Conservation (phyloP, 2,329 filamentous ascomycete species). For the Botryotinia globosa region DNA sequence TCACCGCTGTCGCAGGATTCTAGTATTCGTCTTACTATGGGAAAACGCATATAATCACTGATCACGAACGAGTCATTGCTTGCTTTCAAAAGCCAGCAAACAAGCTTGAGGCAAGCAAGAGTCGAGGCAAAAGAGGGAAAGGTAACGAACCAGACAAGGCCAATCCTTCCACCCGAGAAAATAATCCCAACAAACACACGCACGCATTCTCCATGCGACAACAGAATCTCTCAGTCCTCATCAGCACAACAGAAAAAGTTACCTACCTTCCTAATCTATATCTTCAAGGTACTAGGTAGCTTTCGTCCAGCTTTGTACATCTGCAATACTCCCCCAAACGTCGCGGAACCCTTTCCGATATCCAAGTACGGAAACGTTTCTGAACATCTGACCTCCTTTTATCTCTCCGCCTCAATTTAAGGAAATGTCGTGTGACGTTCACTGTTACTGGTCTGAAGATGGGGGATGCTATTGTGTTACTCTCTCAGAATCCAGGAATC, state of each 20-base stretch:
- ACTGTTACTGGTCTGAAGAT: background rate
- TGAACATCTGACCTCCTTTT: slow-evolving; percentile 21
- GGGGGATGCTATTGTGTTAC: background rate
- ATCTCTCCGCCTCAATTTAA: slow-evolving; percentile 5
- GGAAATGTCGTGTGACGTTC: slow-evolving; percentile 14
- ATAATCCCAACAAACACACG: slow-evolving; percentile 16
- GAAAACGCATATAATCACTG: slow-evolving; percentile 8
- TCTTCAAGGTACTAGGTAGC: background rate
- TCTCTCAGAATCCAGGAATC: background rate
- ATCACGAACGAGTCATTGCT: slow-evolving; percentile 17
- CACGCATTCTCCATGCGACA: slow-evolving; percentile 2
- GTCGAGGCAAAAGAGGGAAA: background rate
- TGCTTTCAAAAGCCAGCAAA: background rate
- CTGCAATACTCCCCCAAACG: background rate
- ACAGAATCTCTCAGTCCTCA: slow-evolving; percentile 8
- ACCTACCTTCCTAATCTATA: slow-evolving; percentile 17
- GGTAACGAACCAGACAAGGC: background rate
- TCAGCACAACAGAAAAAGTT: slow-evolving; percentile 5
- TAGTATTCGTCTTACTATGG: background rate
- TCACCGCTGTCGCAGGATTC: slow-evolving; percentile 16
- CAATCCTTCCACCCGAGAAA: slow-evolving; percentile 6
- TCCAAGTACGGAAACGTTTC: slow-evolving; percentile 17
- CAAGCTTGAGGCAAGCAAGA: background rate
- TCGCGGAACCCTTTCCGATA: slow-evolving; percentile 17
- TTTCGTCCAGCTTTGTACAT: background rate